Evolutionary conservation across 805 yeast species (phyloP).

Genomic region (Pichia sporocuriosa): DNA sequence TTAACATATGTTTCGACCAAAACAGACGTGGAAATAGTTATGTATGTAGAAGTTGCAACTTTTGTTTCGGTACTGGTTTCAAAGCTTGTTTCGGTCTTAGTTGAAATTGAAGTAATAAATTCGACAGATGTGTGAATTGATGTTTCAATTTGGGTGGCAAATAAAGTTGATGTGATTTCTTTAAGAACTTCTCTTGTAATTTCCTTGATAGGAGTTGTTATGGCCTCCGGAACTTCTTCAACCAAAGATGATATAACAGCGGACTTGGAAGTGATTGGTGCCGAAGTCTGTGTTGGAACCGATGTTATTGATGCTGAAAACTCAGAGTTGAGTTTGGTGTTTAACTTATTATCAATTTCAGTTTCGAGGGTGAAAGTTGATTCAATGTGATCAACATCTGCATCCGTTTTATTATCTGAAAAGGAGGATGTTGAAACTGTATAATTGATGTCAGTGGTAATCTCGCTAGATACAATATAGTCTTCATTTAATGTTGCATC

Average conservation of each 20-base stretch:
- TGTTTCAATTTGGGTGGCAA: constrained; percentile 11
- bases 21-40: constrained; percentile 4
- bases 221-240: neutral
- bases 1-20: constrained; percentile 1
- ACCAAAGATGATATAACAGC: too few species aligned
- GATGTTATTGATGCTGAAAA: too few species aligned
- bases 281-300: neutral
- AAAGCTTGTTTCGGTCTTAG: constrained; percentile 7
- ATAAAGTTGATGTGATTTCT: constrained; percentile 9
- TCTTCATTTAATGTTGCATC: constrained; percentile 9
- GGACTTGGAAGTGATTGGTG: neutral
- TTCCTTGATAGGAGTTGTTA: neutral
- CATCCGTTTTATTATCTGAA: too few species aligned
- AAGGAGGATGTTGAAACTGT: neutral
- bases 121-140: constrained; percentile 9
- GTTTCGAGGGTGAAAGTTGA: too few species aligned
- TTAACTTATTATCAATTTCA: too few species aligned
- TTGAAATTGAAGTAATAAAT: constrained; percentile 2
- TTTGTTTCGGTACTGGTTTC: neutral
- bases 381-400: neutral
- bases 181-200: constrained; percentile 11
- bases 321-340: too few species aligned
- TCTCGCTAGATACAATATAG: constrained; percentile 4
- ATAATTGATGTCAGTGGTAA: neutral
- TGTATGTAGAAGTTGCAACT: too few species aligned